A percentile compares a stretch with the other conserved stretches of the same genome.
These are phyloP conservation scores for Trametes elegans DNA, from an alignment of 768 basidiomycete species.

Conservation along the genomic window DNA sequence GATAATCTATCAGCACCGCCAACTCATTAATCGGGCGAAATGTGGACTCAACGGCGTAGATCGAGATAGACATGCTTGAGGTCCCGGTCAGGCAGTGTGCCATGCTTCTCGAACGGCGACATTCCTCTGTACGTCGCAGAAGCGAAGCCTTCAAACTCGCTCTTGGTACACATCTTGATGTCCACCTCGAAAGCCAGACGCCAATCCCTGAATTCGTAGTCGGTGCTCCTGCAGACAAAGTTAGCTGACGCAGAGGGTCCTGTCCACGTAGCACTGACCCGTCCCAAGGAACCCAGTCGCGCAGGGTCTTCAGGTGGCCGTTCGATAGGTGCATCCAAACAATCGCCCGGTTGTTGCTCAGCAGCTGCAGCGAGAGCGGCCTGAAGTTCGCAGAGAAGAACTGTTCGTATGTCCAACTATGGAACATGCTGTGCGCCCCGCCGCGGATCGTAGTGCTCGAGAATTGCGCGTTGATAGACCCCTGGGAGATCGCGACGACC, in stretches of 20 bases:
- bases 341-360: slow-evolving; percentile 25
- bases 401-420: slow-evolving; percentile 16
- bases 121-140: slow-evolving; percentile 15
- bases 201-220: slow-evolving; percentile 26
- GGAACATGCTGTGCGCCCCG: slow-evolving; percentile 10
- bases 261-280: slow-evolving; percentile 4
- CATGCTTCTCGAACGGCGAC: slow-evolving; percentile 18
- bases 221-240: slow-evolving; percentile 7
- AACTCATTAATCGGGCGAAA: background rate
- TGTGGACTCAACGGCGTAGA: slow-evolving; percentile 21
- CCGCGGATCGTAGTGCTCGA: slow-evolving; percentile 18
- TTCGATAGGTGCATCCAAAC: slow-evolving; percentile 25
- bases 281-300: slow-evolving; percentile 14
- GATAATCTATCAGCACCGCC: background rate
- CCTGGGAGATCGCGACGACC: slow-evolving; percentile 28
- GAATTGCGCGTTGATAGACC: slow-evolving; percentile 28
- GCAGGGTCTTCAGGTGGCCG: slow-evolving; percentile 24
- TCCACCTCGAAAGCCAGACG: slow-evolving; percentile 31
- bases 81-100: slow-evolving; percentile 6
- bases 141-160: slow-evolving; percentile 14
- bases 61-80: slow-evolving; percentile 27
- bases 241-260: background rate
- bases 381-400: slow-evolving; percentile 26
- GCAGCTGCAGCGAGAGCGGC: slow-evolving; percentile 23
- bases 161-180: slow-evolving; percentile 22